Conservation (phyloP, 140 eudicot genomes). For the Erigeron philadelphicus region DNA sequence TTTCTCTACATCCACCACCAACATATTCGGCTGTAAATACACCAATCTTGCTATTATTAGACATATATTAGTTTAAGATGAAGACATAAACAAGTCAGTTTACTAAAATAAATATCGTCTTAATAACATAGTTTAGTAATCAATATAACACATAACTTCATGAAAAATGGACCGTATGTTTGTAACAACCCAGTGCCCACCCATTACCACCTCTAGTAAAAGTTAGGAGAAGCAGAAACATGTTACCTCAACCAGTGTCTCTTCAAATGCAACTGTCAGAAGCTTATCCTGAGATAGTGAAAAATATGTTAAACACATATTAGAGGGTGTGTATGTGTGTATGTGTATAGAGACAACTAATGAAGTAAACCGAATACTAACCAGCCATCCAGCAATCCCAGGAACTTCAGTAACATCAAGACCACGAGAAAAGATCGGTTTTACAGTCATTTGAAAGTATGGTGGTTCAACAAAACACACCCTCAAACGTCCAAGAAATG, state of each 20-base stretch:
- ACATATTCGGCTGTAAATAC: constrained; percentile 82
- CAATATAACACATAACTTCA: too few species aligned
- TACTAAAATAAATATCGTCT: too few species aligned
- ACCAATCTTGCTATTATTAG: background rate
- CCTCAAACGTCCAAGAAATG: constrained; percentile 78
- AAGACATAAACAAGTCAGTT: too few species aligned
- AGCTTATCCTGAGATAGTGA: constrained; percentile 64
- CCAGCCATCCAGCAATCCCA: constrained; percentile 98
- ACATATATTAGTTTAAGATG: too few species aligned
- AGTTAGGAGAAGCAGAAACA: constrained; percentile 6
- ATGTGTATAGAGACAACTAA: background rate
- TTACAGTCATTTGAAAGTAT: constrained; percentile 87
- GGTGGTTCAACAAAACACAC: constrained; percentile 90
- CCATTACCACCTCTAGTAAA: constrained; percentile 1
- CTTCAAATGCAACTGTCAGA: constrained; percentile 65
- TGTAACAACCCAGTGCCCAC: background rate
- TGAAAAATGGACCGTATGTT: background rate
- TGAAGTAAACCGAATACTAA: constrained; percentile 27
- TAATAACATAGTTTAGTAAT: too few species aligned
- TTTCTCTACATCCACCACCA: constrained; percentile 88
- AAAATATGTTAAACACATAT: constrained; percentile 1
- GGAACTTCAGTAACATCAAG: constrained; percentile 90
- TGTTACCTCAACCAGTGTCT: constrained; percentile 79
- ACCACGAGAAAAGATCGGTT: constrained; percentile 82
- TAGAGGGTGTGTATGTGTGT: background rate